Evolutionary conservation across 2,329 filamentous ascomycete genomes (phyloP).

Genomic region (Neofusicoccum sp.): DNA sequence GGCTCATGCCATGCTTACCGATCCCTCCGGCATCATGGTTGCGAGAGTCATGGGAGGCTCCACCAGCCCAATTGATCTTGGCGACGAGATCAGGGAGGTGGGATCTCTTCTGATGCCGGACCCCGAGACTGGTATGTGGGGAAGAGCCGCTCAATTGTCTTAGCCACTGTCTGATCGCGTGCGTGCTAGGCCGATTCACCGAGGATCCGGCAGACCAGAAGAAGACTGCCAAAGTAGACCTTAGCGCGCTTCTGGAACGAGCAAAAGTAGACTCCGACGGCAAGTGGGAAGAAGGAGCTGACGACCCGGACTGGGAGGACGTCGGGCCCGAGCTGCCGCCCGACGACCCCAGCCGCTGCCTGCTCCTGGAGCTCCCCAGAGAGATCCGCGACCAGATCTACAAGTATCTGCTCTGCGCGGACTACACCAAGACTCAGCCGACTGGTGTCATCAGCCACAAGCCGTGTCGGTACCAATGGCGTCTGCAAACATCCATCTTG

Average conservation of each 20-base stretch:
- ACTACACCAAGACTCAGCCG: background rate
- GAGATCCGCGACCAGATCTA: conserved; percentile 9
- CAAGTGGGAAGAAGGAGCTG: conserved; percentile 6
- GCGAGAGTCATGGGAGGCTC: background rate
- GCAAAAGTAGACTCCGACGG: background rate
- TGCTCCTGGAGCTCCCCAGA: background rate
- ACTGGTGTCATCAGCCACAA: background rate
- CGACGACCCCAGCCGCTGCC: background rate
- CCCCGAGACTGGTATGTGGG: background rate
- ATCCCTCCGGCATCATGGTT: conserved; percentile 2
- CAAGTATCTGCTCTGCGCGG: conserved; percentile 1
- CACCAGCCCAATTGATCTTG: background rate
- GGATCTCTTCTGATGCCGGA: conserved; percentile 4
- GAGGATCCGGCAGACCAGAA: background rate
- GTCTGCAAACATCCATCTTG: background rate
- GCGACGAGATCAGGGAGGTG: background rate
- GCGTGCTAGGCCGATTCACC: background rate
- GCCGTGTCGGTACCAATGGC: background rate
- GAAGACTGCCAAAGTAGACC: background rate
- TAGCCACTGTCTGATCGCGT: background rate
- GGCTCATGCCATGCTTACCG: conserved; percentile 5
- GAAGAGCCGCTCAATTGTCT: background rate
- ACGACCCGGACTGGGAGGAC: conserved; percentile 2
- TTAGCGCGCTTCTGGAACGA: background rate
- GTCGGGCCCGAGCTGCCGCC: background rate